Evolutionary conservation across 1,139 yeast genomes (phyloP), one percentile per base, ranked within the genome.

Genomic region (Saccharomycopsis hybrid): DNA sequence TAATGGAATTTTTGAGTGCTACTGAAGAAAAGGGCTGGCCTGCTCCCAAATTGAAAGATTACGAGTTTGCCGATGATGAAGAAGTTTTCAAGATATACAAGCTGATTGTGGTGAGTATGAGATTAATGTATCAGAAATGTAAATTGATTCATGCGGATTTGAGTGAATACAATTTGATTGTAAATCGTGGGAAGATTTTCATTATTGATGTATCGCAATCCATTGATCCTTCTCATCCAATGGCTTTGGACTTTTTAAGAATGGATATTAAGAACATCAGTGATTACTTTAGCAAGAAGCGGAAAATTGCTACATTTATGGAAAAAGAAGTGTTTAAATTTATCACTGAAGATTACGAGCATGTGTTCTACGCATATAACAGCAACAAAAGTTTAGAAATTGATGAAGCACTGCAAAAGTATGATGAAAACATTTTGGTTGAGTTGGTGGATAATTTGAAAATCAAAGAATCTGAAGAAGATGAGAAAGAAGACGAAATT

Each of bases 211-310:
- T 94, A 25, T 90, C 97, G 1, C 99, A 94, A 64, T 83, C 95
- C 37, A 98, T 94, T 30, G 97, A 94, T 64, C 97, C 96, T 27
- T 97, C 90, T 59, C 99, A 94, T 65, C 98, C 97, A 4, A 89
- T 88, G 86, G 86, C 96, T 43, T 72, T 92, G 54, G 97, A 92
- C 63, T 94, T 94, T 62, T 69, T 94, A 54, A 73, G 99, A 62
- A 92, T 92, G 98, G 99, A 94, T 66, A 90, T 94, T 61, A 92
- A 90, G 65, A 94, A 94, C 61, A 89, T 92, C 25, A 92, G 89
- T 62, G 94, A 86, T 60, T 94, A 83, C 65, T 94, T 94, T 61
- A 71, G 73, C 52, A 74, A 82, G 54, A 76, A 76, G 60, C 81
- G 83, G 63, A 82, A 82, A 35, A 86, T 89, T 41, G 76, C 78